These are phyloP conservation scores for Inga laurina DNA, from an alignment of 306 rosid species.

Conservation along the genomic window DNA sequence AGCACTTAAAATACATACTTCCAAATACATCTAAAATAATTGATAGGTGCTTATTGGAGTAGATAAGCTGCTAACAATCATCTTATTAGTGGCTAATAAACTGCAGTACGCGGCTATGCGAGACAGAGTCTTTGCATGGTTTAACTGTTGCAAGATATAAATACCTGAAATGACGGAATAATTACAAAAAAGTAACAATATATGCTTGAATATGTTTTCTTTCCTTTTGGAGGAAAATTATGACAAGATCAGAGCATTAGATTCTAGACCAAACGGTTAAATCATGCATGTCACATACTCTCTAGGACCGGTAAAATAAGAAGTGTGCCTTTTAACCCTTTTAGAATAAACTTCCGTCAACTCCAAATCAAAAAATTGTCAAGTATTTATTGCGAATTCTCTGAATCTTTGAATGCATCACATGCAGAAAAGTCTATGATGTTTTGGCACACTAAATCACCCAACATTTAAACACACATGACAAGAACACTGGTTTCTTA, in stretches of 20 bases:
- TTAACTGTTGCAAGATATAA: constrained; percentile 11
- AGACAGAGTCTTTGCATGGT: constrained; percentile 5
- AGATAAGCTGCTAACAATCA: background rate
- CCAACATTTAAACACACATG: constrained; percentile 7
- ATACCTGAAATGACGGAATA: background rate
- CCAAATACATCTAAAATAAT: background rate
- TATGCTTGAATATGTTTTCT: background rate
- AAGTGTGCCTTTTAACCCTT: background rate
- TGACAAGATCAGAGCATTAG: background rate
- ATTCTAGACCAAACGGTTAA: constrained; percentile 9
- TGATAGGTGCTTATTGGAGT: background rate
- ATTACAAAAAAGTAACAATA: background rate
- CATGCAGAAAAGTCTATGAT: background rate
- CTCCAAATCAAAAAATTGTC: constrained; percentile 5
- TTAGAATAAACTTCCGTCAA: background rate
- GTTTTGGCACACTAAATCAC: background rate
- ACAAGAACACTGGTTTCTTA: constrained; percentile 5
- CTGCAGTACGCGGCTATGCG: background rate
- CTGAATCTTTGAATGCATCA: background rate
- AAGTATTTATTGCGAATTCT: constrained; percentile 2
- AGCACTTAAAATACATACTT: background rate
- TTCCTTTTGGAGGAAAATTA: background rate
- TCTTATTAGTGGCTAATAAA: background rate
- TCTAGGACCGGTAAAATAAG: background rate
- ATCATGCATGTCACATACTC: background rate